Percentiles rank a stretch among this genome's conserved stretches.
phyloP scores from a whole-genome alignment of 2,329 filamentous ascomycete species.

The Onygena corvina region DNA sequence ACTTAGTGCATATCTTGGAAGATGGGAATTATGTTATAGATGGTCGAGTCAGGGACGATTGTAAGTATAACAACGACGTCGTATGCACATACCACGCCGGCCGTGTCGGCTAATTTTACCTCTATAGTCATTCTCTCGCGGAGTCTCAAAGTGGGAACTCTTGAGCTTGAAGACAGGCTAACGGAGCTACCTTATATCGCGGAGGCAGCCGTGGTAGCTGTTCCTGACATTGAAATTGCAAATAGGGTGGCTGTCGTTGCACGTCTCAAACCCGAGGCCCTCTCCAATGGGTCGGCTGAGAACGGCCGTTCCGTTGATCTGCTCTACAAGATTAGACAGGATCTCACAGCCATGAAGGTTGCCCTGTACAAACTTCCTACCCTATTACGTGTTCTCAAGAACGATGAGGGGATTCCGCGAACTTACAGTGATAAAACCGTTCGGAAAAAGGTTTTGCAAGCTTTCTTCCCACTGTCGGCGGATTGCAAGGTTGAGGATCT shows the following conservation, averaged over 20 bases:
- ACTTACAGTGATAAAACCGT: conserved; percentile 8
- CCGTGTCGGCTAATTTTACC: not conserved
- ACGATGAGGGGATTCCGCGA: conserved; percentile 9
- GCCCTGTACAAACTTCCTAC: conserved; percentile 11
- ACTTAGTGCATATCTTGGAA: conserved; percentile 12
- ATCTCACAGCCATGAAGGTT: conserved; percentile 9
- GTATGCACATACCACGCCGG: no score
- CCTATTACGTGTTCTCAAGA: conserved; percentile 11
- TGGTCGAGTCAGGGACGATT: conserved; percentile 16
- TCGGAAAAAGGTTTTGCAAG: conserved; percentile 6
- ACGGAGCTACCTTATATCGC: conserved; percentile 15
- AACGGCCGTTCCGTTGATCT: not conserved
- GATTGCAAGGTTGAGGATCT: conserved; percentile 5
- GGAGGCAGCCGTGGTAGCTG: conserved; percentile 14
- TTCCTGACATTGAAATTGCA: conserved; percentile 11
- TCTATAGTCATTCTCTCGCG: not conserved
- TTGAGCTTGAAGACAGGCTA: conserved; percentile 14
- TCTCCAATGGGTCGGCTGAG: not conserved
- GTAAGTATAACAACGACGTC: conserved; percentile 15
- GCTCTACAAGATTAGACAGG: conserved; percentile 10
- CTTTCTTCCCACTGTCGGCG: conserved; percentile 7
- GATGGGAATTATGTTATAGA: conserved; percentile 15
- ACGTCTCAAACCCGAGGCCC: not conserved
- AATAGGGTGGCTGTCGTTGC: conserved; percentile 9
- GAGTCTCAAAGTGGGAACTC: conserved; percentile 10